phyloP scores from a whole-genome alignment of 805 yeast species.

The Candida ortonii region DNA sequence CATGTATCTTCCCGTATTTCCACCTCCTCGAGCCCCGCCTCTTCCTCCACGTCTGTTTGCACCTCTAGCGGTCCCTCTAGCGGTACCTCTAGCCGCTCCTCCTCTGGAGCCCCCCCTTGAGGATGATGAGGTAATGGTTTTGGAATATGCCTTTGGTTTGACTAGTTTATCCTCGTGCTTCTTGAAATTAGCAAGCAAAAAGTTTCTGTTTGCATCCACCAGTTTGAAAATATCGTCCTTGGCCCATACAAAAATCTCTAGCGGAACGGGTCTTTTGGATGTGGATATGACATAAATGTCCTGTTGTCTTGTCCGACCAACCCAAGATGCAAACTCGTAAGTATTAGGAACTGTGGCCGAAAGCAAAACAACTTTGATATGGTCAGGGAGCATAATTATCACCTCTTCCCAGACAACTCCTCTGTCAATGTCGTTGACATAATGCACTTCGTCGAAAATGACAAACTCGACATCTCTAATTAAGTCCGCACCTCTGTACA shows the following conservation, averaged over 20 bases:
- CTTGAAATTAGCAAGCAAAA: slow-evolving; percentile 60
- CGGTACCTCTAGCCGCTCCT: slow-evolving; percentile 34
- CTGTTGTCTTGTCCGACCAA: slow-evolving; percentile 93
- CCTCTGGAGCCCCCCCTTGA: no score
- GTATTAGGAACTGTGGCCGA: slow-evolving; percentile 99
- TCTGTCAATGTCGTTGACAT: slow-evolving; percentile 93
- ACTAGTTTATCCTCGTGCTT: slow-evolving; percentile 55
- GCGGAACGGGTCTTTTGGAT: slow-evolving; percentile 93
- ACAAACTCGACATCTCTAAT: slow-evolving; percentile 97
- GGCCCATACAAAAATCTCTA: slow-evolving; percentile 85
- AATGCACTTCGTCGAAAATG: slow-evolving; percentile 96
- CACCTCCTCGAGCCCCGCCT: slow-evolving; percentile 27
- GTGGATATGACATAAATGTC: slow-evolving; percentile 96
- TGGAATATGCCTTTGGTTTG: slow-evolving; percentile 35
- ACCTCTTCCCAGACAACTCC: slow-evolving; percentile 99
- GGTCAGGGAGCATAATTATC: slow-evolving; percentile 95
- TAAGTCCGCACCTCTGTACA: slow-evolving; percentile 93
- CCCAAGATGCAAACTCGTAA: slow-evolving; percentile 97
- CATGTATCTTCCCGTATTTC: slow-evolving; percentile 30
- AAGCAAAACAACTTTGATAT: slow-evolving; percentile 82
- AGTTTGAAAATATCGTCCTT: slow-evolving; percentile 69
- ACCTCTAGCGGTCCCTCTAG: slow-evolving; percentile 34
- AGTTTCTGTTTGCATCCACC: slow-evolving; percentile 70
- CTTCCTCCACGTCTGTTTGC: slow-evolving; percentile 30
- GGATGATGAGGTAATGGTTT: slow-evolving; percentile 8